These are phyloP conservation scores for Paraurostyla sp. DNA, from an alignment of 73 alveolate genomes.

Conservation along the genomic window DNA sequence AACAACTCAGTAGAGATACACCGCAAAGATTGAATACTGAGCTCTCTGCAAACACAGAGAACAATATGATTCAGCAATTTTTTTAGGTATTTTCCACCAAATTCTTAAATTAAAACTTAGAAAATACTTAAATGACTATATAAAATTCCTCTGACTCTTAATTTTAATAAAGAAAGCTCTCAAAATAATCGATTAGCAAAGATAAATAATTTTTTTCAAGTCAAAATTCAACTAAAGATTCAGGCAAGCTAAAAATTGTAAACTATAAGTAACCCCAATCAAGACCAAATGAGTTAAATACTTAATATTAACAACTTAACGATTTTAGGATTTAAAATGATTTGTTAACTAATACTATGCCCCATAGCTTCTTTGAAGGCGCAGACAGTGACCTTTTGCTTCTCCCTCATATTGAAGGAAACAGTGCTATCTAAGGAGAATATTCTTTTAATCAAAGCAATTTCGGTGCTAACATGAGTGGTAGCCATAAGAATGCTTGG, in stretches of 20 bases:
- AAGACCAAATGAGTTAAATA: not conserved
- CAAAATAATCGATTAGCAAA: not conserved
- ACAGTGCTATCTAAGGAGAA: not conserved
- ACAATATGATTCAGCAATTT: not conserved
- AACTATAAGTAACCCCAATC: not conserved
- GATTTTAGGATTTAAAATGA: not conserved
- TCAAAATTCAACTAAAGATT: conserved; percentile 20
- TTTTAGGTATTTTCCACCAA: conserved; percentile 34
- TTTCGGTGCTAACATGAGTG: not conserved
- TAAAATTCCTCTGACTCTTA: not conserved
- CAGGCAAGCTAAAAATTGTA: not conserved
- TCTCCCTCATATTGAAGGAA: not conserved
- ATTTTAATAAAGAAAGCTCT: not conserved
- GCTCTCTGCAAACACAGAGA: conserved; percentile 30
- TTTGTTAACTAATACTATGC: not conserved
- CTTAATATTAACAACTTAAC: not conserved
- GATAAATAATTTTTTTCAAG: not conserved
- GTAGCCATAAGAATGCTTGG: conserved; percentile 1
- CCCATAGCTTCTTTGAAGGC: not conserved
- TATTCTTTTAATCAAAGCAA: conserved; percentile 22
- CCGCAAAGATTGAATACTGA: not conserved
- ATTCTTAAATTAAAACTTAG: too few species aligned
- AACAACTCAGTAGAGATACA: not conserved
- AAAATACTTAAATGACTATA: not conserved
- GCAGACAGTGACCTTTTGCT: conserved; percentile 2